These are phyloP conservation scores for Spatholobus suberectus DNA, from an alignment of 306 rosid species.

Conservation along the genomic window DNA sequence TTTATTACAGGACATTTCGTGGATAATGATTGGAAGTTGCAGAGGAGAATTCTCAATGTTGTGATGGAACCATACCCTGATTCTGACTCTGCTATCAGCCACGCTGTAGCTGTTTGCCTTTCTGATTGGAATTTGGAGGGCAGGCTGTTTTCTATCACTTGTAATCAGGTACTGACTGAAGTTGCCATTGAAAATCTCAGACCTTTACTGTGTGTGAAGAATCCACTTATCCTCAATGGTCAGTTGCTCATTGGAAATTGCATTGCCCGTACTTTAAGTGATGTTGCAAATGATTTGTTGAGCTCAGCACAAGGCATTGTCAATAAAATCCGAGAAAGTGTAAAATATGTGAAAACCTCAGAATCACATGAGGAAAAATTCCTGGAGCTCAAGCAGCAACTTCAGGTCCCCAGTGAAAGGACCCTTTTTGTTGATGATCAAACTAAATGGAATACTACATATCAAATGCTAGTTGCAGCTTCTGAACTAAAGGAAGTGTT, in stretches of 20 bases:
- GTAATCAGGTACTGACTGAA: conserved; percentile 54
- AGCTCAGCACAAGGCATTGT: conserved; percentile 55
- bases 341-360: conserved; percentile 87
- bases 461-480: conserved; percentile 81
- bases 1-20: conserved; percentile 85
- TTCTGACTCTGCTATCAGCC: conserved; percentile 74
- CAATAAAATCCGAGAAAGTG: conserved; percentile 73
- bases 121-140: conserved; percentile 86
- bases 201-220: conserved; percentile 73
- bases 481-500: conserved; percentile 85
- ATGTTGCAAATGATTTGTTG: conserved; percentile 69
- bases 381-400: conserved; percentile 78
- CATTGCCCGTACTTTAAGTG: conserved; percentile 76
- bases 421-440: conserved; percentile 78
- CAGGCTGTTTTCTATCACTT: conserved; percentile 77
- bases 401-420: conserved; percentile 79
- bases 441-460: conserved; percentile 81
- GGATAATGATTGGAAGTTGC: conserved; percentile 89
- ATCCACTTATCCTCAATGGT: conserved; percentile 82
- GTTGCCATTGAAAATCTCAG: conserved; percentile 73
- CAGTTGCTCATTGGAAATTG: conserved; percentile 77
- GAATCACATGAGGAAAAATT: conserved; percentile 84
- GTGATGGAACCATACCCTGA: conserved; percentile 94
- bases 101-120: conserved; percentile 86
- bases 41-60: conserved; percentile 82